A percentile compares a stretch with the other conserved stretches of the same genome.
Conservation (phyloP, 2,329 filamentous ascomycete species). For the Coniella vitis region DNA sequence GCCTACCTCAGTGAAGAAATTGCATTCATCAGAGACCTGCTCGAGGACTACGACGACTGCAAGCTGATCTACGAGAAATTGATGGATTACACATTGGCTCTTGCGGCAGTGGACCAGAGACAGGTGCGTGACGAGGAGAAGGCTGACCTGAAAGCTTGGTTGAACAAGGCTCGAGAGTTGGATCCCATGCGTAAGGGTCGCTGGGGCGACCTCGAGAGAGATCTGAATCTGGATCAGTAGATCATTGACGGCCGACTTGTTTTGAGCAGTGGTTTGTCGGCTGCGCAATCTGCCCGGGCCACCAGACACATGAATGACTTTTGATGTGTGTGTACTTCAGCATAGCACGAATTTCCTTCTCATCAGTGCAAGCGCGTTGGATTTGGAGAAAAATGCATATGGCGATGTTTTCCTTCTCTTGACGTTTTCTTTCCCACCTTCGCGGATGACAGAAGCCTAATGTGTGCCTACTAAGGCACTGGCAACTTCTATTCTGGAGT, state of each 20-base stretch:
- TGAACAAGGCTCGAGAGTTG: slow-evolving; percentile 58
- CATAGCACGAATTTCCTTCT: too few relatives aligned
- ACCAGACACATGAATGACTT: too few relatives aligned
- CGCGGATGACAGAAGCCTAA: too few relatives aligned
- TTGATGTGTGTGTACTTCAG: too few relatives aligned
- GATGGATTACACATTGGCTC: slow-evolving; percentile 61
- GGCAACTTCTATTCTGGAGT: too few relatives aligned
- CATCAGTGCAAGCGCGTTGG: too few relatives aligned
- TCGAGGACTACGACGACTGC: slow-evolving; percentile 50
- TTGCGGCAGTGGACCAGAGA: slow-evolving; percentile 47
- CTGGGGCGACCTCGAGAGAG: slow-evolving; percentile 63
- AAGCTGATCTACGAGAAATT: slow-evolving; percentile 90
- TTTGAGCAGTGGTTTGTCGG: background rate
- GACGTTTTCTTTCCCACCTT: too few relatives aligned
- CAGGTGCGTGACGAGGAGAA: slow-evolving; percentile 33
- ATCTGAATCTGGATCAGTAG: slow-evolving; percentile 21
- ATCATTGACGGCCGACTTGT: background rate
- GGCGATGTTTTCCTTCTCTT: too few relatives aligned
- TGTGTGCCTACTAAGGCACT: too few relatives aligned
- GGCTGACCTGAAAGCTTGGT: slow-evolving; percentile 47
- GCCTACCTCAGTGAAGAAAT: slow-evolving; percentile 65
- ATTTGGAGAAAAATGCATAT: too few relatives aligned
- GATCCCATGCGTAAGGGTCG: slow-evolving; percentile 69
- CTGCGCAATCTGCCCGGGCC: too few relatives aligned
- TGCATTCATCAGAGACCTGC: slow-evolving; percentile 60